A percentile compares a stretch with the other conserved stretches of the same genome.
phyloP scores from a whole-genome alignment of 805 yeast species.

The Lipomyces starkeyi region DNA sequence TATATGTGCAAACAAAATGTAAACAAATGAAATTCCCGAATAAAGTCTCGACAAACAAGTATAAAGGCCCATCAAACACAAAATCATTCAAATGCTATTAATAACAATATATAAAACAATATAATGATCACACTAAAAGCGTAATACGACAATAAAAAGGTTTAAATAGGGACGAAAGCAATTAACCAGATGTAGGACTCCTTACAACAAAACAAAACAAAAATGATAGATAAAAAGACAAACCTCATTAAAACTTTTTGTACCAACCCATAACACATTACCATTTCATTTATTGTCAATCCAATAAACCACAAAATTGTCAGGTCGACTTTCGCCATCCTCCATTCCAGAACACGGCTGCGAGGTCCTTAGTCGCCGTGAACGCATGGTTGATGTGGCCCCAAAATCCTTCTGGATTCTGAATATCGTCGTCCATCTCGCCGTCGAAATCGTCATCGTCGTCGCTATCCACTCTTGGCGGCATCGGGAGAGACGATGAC shows the following conservation, averaged over 20 bases:
- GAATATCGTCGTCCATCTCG: constrained; percentile 3
- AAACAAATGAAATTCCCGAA: not conserved
- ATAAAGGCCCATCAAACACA: constrained; percentile 3
- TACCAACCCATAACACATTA: too few species aligned
- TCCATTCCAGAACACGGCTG: constrained; percentile 26
- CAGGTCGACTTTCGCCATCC: constrained; percentile 17
- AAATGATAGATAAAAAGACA: not conserved
- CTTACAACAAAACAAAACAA: not conserved
- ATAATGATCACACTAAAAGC: not conserved
- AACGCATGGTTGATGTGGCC: constrained; percentile 20
- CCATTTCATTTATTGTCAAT: not conserved
- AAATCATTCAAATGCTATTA: not conserved
- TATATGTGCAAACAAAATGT: constrained; percentile 1
- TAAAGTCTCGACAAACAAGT: not conserved
- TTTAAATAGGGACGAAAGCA: not conserved
- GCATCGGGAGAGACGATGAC: constrained; percentile 5
- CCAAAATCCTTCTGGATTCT: constrained; percentile 21
- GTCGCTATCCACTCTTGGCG: not conserved
- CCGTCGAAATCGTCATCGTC: constrained; percentile 10
- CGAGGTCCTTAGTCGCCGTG: constrained; percentile 28
- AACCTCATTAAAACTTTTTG: not conserved
- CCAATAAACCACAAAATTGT: not conserved
- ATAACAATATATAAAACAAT: not conserved
- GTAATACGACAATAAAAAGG: not conserved
- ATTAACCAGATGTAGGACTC: constrained; percentile 4